phyloP scores from a whole-genome alignment of 2,329 filamentous ascomycete genomes.

The Beauveria asiatica region DNA sequence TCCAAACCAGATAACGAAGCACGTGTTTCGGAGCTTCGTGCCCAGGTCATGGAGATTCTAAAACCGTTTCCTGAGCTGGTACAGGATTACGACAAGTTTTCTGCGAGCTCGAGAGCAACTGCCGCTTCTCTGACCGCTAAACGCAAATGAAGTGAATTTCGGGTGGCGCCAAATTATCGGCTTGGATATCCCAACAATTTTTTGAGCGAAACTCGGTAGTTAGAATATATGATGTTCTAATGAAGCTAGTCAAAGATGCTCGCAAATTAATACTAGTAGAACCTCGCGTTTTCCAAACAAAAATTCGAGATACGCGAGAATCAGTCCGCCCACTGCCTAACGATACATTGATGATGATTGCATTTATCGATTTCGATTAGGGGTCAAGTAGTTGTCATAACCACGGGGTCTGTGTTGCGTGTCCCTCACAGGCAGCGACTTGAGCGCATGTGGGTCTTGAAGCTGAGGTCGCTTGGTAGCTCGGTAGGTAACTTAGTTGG shows the following conservation, averaged over 20 bases:
- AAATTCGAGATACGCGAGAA: not conserved
- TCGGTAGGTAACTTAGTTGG: not conserved
- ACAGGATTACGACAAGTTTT: constrained; percentile 21
- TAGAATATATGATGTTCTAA: not conserved
- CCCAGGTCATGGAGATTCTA: constrained; percentile 17
- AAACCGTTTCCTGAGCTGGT: constrained; percentile 21
- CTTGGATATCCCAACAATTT: not conserved
- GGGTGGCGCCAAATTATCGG: no score
- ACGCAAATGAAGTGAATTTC: not conserved
- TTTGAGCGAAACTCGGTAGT: no score
- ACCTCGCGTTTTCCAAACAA: not conserved
- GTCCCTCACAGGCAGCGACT: not conserved
- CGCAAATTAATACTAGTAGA: not conserved
- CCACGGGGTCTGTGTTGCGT: not conserved
- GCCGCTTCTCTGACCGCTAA: not conserved
- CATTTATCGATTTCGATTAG: no score
- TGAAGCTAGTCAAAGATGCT: not conserved
- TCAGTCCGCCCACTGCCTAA: no score
- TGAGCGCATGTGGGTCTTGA: not conserved
- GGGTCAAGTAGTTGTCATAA: no score
- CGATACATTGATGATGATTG: no score
- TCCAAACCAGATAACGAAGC: constrained; percentile 6
- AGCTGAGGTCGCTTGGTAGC: not conserved
- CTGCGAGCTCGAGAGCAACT: constrained; percentile 4
- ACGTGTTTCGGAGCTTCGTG: constrained; percentile 16